Evolutionary conservation across 306 rosid genomes (phyloP).

Genomic region (Sesbania bispinosa): DNA sequence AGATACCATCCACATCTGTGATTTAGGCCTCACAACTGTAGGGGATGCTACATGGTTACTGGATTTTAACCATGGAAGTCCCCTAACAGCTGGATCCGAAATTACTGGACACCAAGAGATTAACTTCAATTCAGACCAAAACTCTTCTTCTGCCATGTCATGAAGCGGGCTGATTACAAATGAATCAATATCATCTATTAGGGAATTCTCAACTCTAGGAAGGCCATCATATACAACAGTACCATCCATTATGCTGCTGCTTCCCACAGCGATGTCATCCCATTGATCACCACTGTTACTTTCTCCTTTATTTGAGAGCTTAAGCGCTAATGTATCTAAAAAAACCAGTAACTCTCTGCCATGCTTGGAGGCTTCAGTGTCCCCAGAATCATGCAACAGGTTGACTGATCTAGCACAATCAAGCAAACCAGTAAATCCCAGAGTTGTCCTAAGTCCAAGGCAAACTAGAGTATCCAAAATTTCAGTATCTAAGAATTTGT

Average conservation of each 20-base stretch:
- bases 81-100: slow-evolving; percentile 62
- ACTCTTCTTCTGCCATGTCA: slow-evolving; percentile 72
- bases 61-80: slow-evolving; percentile 88
- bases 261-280: slow-evolving; percentile 24
- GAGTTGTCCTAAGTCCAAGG: slow-evolving; percentile 81
- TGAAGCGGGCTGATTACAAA: slow-evolving; percentile 40
- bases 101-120: slow-evolving; percentile 91
- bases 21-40: slow-evolving; percentile 69
- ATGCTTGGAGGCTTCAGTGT: slow-evolving; percentile 45
- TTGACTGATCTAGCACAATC: slow-evolving; percentile 92
- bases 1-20: slow-evolving; percentile 90
- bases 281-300: slow-evolving; percentile 41
- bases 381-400: slow-evolving; percentile 56
- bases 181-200: slow-evolving; percentile 38
- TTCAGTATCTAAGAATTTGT: slow-evolving; percentile 58
- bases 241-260: slow-evolving; percentile 23
- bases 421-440: slow-evolving; percentile 84
- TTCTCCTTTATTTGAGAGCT: slow-evolving; percentile 50
- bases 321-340: slow-evolving; percentile 55
- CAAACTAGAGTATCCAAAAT: slow-evolving; percentile 68
- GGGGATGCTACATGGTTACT: slow-evolving; percentile 60
- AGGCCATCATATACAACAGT: slow-evolving; percentile 32
- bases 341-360: slow-evolving; percentile 59
- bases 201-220: slow-evolving; percentile 34
- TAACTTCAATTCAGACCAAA: slow-evolving; percentile 83